Conservation (phyloP, 768 basidiomycete genomes). For the Cyclocybe aegerita region DNA sequence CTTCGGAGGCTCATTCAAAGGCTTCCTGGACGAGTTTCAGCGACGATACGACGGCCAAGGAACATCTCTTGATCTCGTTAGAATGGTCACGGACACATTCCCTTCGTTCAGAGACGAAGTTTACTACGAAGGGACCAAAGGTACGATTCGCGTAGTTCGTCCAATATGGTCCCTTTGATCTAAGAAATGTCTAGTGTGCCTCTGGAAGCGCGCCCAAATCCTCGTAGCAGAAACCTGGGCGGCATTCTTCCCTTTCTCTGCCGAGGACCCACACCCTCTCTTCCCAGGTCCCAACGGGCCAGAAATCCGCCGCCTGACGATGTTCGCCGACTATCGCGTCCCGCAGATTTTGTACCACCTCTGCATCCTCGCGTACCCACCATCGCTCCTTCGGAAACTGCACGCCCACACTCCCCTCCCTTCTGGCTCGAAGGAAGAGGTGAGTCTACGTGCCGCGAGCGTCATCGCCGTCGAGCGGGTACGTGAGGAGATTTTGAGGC, state of each 20-base stretch:
- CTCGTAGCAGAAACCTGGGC: constrained; percentile 92
- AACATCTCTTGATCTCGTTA: constrained; percentile 72
- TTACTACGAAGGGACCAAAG: constrained; percentile 53
- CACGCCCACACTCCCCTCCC: constrained; percentile 40
- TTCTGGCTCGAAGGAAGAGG: constrained; percentile 65
- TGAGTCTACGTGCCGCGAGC: constrained; percentile 79
- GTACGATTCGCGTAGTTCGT: constrained; percentile 32
- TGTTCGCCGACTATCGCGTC: constrained; percentile 94
- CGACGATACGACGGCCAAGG: constrained; percentile 49
- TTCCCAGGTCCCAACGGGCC: constrained; percentile 61
- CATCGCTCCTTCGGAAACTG: constrained; percentile 54
- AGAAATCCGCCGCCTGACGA: constrained; percentile 72
- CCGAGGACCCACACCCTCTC: constrained; percentile 58
- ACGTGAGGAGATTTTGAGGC: constrained; percentile 52
- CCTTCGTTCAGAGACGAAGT: constrained; percentile 77
- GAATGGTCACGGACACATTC: constrained; percentile 67
- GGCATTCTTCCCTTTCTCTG: constrained; percentile 71
- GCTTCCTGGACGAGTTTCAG: constrained; percentile 64
- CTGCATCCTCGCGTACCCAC: constrained; percentile 70
- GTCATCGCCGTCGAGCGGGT: constrained; percentile 79
- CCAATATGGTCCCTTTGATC: constrained; percentile 1
- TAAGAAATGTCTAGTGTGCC: constrained; percentile 47
- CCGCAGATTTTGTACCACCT: constrained; percentile 90
- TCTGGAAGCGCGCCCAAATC: constrained; percentile 93
- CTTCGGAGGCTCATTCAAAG: constrained; percentile 70